Base-by-base conservation (phyloP, 2,329 filamentous ascomycete species). In the Hymenoscyphus infarciens region DNA sequence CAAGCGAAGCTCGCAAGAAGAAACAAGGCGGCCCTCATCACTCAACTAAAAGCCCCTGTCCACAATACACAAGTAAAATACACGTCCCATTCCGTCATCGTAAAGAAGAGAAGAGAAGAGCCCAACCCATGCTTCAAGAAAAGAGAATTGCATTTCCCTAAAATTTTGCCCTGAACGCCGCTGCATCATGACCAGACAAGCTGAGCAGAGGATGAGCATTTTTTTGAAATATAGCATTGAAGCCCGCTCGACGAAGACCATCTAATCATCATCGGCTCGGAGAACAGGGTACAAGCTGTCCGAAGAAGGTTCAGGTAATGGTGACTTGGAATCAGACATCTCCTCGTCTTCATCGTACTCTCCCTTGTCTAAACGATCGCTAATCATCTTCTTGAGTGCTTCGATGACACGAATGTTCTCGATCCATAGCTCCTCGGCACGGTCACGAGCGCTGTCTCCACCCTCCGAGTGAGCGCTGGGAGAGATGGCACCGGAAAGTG, bases 321-420 rank as follows among this genome's bases (percentile, higher is more conserved):
- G 52, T 53, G 59, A 61, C 25, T 66, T 66, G 31, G 59, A 49
- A 16, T 65, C 61, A 13, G 55, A 59, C 10, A 42, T 53, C 22
- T 72, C 69, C 22, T 65, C 69, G 1, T 74, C 73, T 6, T 69
- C 67, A 15, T 79, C 78, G 67, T 82, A 88, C 61, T 87, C 82
- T 67, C 78, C 78, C 38, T 79, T 79, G 61, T 84, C 78, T n/a
- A 88, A 78, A 35, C 85, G 81, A 11, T 82, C 77, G 56, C 79
- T 79, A 60, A 89, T 79, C 64, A 84, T 83, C 66, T 83, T 81
- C 45, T 85, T 80, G 42, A 89, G 79, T 53, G 78, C 81, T 76
- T 88, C 86, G 59, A 88, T 86, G 59, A 83, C 80, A 39, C 86
- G 84, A 73, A 88, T 83, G 71, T 88, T 86, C 74, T 87, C 84